Base-by-base conservation (phyloP, 2,329 filamentous ascomycete genomes). In the Emmonsiellopsis sp. region DNA sequence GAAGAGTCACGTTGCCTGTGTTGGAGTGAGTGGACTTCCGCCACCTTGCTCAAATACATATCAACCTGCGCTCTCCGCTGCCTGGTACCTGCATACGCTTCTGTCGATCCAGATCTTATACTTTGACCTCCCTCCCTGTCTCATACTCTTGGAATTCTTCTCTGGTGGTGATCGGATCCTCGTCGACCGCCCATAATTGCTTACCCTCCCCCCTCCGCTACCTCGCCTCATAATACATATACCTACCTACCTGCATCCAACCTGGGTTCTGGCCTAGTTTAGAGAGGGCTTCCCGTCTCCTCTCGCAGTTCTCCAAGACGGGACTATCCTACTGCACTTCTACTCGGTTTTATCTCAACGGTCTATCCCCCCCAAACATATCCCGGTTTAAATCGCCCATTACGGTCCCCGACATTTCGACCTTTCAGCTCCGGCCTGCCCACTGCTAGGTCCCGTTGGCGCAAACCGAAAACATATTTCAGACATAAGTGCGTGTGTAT, bases 251-350 rank as follows among this genome's bases (percentile, higher is more conserved):
- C 47, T 54, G 37, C 44, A 14, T 50, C 47, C 46, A 57, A 45
- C 37, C 55, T 58, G 57, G 55, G 44, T 57, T 14, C 51, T 33
- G 10, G 5, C 40, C 43, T 36, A 42, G 37, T 51, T 49, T 58
- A 52, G 32, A 55, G 45, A 57, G 47, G 55, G 46, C 31, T 52
- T 43, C 54, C 57, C 57, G 57, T 59, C 57, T 51, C 57, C 57
- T 59, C 53, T 51, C 43, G 49, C 49, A 21, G 34, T 14, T 17
- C 32, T 13, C 37, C 54, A 59, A 59, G 57, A 59, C 57, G 57
- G 57, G 54, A 43, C 42, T 39, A 49, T 47, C 50, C 50, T 52
- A 43, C 42, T 42, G 55, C 51, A 47, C 51, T 39, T 47, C 37
- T 50, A 42, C 52, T 46, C 49, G 53, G 57, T 53, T 57, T 48